Evolutionary conservation across 768 basidiomycete species (phyloP), one percentile per base, ranked within the genome.

Genomic region (Candolleomyces eurysporus): DNA sequence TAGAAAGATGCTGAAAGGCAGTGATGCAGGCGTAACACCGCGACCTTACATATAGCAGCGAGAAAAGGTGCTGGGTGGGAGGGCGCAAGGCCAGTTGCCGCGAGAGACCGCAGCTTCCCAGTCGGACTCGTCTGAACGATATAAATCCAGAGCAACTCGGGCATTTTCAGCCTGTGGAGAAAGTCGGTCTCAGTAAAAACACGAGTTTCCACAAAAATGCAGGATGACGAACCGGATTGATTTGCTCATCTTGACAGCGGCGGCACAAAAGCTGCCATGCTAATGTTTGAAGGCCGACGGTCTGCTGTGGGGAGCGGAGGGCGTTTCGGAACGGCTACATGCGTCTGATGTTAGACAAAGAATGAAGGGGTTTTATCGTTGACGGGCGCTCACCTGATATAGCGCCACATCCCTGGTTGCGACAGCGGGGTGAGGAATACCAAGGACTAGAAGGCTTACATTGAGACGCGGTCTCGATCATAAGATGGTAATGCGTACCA

Each of bases 181-280:
- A 39, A 57, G 31, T 19, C 31, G n/a, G 43, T 57, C 48, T 56
- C 48, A 32, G 22, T 14, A 45, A 42, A 36, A 54, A 39, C 16
- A 39, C 42, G 17, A 26, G 50, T 62, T 19, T 50, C 22, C 21
- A 43, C 51, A 49, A 59, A n/a, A 48, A 59, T 48, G 59, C 42
- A 26, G 48, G 65, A 26, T 3, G 43, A 82, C 88, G 68, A 68
- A 94, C 92, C 10, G 90, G 87, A 71, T 91, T 84, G 65, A 85
- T 79, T 59, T 85, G 81, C 32, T 84, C 85, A 68, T 90, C 88
- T 68, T 89, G 88, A 68, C 89, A 89, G 32, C 87, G 83, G 66
- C 91, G 82, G 59, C 84, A 82, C 90, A 94, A 90, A 40, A 94
- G 81, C 66, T 87, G 88, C 89, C 90, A 92, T 70, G 87, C 84